Evolutionary conservation across 345 rosid species (phyloP), one percentile per base, ranked within the genome.

Genomic region (Rhodamnia rubescens): DNA sequence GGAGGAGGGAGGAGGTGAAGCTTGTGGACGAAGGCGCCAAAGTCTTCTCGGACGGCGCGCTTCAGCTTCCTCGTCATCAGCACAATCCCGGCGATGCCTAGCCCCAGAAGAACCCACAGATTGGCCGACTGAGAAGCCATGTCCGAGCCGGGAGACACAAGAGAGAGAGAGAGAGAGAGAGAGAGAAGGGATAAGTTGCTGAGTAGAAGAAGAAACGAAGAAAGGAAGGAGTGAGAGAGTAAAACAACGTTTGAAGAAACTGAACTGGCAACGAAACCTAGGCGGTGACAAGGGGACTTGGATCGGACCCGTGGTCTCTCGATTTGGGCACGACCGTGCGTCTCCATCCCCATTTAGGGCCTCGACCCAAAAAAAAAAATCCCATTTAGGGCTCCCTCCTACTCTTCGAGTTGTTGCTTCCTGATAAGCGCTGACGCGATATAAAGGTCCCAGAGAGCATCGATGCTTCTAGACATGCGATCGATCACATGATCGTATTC

Each of bases 1-100:
- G 99, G 99, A 40, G 99, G 99, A 83, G 99, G 99, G 56, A 95
- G 95, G 1, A 97, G 91, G 83, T 93, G 90, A 69, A 97, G 93
- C 92, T 89, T 95, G 86, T 90, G 91, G 83, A 97, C 84, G 81
- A 97, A 96, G 49, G 99, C 99, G 50, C 99, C 99, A 83, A 95
- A 97, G 90, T 97, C 99, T 83, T 92, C 93, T 85, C 91, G 93
- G 84, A 92, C 80, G 20, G 88, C 84, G 85, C 89, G 95, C 93
- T 95, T 95, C 26, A 96, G 90, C 92, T 85, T 93, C 86, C 89
- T 93, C 2, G 99, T 89, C 85, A 90, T 57, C 3, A 95, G 85
- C 58, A 93, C 80, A 87, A 96, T 94, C 32, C 99, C 98, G 52
- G 99, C 98, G 32, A 97, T 81, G 13, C 99, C 99, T 47, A 97